Evolutionary conservation across 2,329 filamentous ascomycete genomes (phyloP).

Genomic region (Phoma herbarum): DNA sequence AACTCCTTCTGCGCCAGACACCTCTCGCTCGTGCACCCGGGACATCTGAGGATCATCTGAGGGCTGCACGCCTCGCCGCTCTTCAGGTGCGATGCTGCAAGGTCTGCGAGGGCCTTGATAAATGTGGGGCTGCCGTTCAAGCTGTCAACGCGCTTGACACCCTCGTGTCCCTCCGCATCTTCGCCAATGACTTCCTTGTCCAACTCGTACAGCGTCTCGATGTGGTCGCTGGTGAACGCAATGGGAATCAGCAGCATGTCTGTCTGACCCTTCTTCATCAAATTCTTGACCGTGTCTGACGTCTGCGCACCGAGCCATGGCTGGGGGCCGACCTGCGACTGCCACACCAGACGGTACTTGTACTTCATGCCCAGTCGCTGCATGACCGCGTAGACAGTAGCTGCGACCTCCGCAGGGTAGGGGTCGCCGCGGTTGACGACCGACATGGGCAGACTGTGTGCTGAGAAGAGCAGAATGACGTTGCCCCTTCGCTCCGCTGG

Average conservation of each 20-base stretch:
- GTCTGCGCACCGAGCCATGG: conserved; percentile 98
- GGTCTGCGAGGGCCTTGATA: conserved; percentile 86
- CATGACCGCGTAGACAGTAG: conserved; percentile 98
- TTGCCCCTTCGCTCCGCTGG: conserved; percentile 80
- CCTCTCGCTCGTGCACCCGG: conserved; percentile 88
- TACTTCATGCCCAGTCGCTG: conserved; percentile 86
- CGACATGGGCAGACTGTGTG: conserved; percentile 95
- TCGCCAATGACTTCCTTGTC: conserved; percentile 96
- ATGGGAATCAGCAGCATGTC: conserved; percentile 93
- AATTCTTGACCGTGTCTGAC: conserved; percentile 83
- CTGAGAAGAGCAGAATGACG: conserved; percentile 90
- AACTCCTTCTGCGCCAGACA: conserved; percentile 81
- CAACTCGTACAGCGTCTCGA: conserved; percentile 94
- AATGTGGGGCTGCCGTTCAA: conserved; percentile 91
- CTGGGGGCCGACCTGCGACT: conserved; percentile 94
- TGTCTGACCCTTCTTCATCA: conserved; percentile 89
- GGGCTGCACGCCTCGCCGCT: conserved; percentile 75
- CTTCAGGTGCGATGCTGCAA: conserved; percentile 81
- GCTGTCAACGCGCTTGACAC: conserved; percentile 86
- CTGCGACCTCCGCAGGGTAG: conserved; percentile 93
- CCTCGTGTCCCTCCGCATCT: conserved; percentile 62
- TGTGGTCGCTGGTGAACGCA: conserved; percentile 98
- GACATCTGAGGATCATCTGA: conserved; percentile 92
- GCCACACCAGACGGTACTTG: conserved; percentile 94
- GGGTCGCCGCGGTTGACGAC: conserved; percentile 97